Evolutionary conservation across 202 grass and related monocot species (phyloP), one percentile per base, ranked within the genome.

Genomic region (Setaria viridis): DNA sequence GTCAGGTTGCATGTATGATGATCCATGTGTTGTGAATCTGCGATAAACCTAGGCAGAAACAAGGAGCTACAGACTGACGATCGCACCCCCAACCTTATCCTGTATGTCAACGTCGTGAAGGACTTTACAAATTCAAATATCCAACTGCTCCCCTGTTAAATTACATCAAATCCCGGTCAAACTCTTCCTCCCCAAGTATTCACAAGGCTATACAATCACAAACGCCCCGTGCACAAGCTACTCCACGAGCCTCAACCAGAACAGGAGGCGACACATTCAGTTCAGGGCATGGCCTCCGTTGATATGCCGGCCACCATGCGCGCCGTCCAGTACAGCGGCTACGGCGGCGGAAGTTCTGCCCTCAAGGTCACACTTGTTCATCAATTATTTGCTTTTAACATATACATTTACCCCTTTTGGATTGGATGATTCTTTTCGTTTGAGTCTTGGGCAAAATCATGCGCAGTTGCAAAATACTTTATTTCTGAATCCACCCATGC

Each of bases 301-400:
- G 53, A 39, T 62, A 86, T 9, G 47, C 77, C 68, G 25, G 7
- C 16, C 35, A 82, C 51, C 47, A 92, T 88, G 92, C 78, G 60
- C n/a, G 85, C 90, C 4, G 41, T 92, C 50, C 87, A 86, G 64
- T 94, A 90, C 70, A 59, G 47, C 11, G 21, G 75, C 25, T 94
- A 90, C 29, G 82, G 93, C 12, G 93, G 87, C 5, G 87, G 90
- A 4, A 71, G 53, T 25, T 78, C 62, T 0, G 74, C 85, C 5
- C 82, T 90, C 21, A 84, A 92, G 93, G 93, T 94, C 21, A 20
- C 15, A 41, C 8, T 20, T 1, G 1, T 1, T 62, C 0, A 0
- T 25, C 25, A 25, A 25, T 45, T 42, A 19, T 11, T 62, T n/a
- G 1, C 47, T 12, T 49, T 49, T 11, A 12, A 46, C 45, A 9